Evolutionary conservation across 1,139 yeast genomes (phyloP).

Genomic region (Yamadazyma oceani): DNA sequence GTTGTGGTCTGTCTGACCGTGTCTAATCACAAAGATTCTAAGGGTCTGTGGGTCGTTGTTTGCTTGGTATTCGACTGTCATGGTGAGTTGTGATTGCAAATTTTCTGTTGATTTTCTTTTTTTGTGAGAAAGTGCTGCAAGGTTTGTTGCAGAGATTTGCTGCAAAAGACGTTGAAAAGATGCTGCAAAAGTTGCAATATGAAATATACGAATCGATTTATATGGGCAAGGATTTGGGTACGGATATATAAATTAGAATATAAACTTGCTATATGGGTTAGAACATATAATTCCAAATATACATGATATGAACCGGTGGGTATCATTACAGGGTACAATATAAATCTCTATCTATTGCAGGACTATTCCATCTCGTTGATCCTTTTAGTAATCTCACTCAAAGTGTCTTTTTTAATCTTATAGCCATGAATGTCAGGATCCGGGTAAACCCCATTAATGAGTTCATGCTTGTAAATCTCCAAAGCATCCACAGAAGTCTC

Average conservation of each 20-base stretch:
- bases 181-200: too few relatives aligned
- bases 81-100: background rate
- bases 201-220: too few relatives aligned
- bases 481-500: conserved; percentile 54
- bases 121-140: too few relatives aligned
- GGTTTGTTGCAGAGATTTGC: background rate
- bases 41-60: conserved; percentile 41
- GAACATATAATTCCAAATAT: too few relatives aligned
- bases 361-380: conserved; percentile 22
- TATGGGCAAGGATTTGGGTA: too few relatives aligned
- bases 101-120: too few relatives aligned
- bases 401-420: conserved; percentile 65
- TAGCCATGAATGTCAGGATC: conserved; percentile 63
- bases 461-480: conserved; percentile 56
- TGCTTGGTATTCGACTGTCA: conserved; percentile 30
- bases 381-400: conserved; percentile 42
- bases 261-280: too few relatives aligned
- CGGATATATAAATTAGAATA: too few relatives aligned
- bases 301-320: conserved; percentile 8
- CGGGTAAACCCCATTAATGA: conserved; percentile 63
- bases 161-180: too few relatives aligned
- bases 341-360: too few relatives aligned
- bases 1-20: conserved; percentile 80
- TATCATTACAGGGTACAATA: too few relatives aligned
- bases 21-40: conserved; percentile 66